Percentiles rank a stretch among this genome's conserved stretches.
phyloP scores from a whole-genome alignment of 2,329 filamentous ascomycete species.

The Rhexocercosporidium sp. region DNA sequence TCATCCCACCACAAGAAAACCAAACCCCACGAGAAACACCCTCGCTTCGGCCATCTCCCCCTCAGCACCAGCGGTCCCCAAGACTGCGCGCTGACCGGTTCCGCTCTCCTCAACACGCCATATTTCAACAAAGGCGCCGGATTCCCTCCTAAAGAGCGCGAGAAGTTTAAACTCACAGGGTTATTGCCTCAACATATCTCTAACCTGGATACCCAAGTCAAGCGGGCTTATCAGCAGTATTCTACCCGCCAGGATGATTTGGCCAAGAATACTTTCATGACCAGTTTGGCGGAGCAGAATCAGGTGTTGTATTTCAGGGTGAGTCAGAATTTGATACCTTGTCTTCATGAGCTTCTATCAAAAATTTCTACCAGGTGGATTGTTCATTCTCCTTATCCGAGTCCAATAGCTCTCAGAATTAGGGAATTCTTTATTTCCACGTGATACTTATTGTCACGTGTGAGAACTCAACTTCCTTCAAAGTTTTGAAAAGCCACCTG shows the following conservation, averaged over 20 bases:
- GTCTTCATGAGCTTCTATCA: too few relatives aligned
- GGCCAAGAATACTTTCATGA: constrained; percentile 88
- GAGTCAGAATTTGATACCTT: constrained; percentile 34
- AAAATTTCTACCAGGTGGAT: neutral
- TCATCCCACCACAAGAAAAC: constrained; percentile 32
- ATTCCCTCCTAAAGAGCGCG: constrained; percentile 72
- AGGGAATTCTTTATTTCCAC: neutral
- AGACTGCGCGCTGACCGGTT: constrained; percentile 56
- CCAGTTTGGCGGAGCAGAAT: constrained; percentile 84
- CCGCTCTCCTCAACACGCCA: constrained; percentile 64
- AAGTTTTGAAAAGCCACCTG: too few relatives aligned
- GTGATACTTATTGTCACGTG: constrained; percentile 1
- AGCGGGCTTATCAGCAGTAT: constrained; percentile 84
- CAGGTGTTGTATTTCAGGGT: constrained; percentile 81
- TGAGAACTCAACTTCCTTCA: neutral
- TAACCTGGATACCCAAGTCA: constrained; percentile 75
- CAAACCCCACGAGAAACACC: constrained; percentile 36
- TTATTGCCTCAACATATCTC: constrained; percentile 75
- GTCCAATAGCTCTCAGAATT: neutral
- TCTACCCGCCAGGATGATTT: constrained; percentile 64
- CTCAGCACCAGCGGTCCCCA: constrained; percentile 54
- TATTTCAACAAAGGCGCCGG: constrained; percentile 86
- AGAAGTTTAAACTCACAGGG: constrained; percentile 72
- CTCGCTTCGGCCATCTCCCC: constrained; percentile 51
- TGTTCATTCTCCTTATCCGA: neutral